Conservation (phyloP, 176 grass and related monocot species). For the Luzula sylvatica region DNA sequence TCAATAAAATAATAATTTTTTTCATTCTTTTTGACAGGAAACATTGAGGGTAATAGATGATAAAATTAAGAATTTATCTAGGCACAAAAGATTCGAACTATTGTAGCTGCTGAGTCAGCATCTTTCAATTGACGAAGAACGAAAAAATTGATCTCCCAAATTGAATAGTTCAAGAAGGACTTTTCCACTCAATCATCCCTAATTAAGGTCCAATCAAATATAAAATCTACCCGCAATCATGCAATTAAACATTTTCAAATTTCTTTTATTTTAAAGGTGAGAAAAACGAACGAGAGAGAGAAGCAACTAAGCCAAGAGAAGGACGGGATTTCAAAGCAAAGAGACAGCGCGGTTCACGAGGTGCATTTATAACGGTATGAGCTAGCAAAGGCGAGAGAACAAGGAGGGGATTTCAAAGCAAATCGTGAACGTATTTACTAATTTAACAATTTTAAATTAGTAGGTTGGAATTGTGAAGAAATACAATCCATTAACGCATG, state of each 20-base stretch:
- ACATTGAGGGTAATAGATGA: constrained; percentile 87
- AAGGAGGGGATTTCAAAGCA: not conserved
- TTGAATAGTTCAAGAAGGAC: constrained; percentile 53
- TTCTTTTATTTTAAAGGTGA: too few species aligned
- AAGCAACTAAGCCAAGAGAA: too few species aligned
- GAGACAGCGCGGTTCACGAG: too few species aligned
- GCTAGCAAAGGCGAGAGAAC: too few species aligned
- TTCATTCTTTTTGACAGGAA: constrained; percentile 38
- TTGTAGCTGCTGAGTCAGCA: constrained; percentile 75
- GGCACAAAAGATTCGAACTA: constrained; percentile 65
- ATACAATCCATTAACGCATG: constrained; percentile 58
- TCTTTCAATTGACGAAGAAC: constrained; percentile 63
- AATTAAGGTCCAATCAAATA: constrained; percentile 37
- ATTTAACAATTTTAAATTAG: constrained; percentile 1
- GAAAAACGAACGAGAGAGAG: too few species aligned
- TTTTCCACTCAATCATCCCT: constrained; percentile 46
- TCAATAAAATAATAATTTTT: not conserved
- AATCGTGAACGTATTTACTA: too few species aligned
- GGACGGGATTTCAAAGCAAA: too few species aligned
- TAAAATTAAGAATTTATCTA: constrained; percentile 66
- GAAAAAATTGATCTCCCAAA: constrained; percentile 47
- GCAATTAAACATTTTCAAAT: too few species aligned
- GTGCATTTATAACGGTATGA: too few species aligned
- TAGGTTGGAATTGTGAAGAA: constrained; percentile 74
- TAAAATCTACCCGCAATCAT: too few species aligned